These are phyloP conservation scores for Apiospora aurea DNA, from an alignment of 2,329 filamentous ascomycete genomes.

Conservation along the genomic window DNA sequence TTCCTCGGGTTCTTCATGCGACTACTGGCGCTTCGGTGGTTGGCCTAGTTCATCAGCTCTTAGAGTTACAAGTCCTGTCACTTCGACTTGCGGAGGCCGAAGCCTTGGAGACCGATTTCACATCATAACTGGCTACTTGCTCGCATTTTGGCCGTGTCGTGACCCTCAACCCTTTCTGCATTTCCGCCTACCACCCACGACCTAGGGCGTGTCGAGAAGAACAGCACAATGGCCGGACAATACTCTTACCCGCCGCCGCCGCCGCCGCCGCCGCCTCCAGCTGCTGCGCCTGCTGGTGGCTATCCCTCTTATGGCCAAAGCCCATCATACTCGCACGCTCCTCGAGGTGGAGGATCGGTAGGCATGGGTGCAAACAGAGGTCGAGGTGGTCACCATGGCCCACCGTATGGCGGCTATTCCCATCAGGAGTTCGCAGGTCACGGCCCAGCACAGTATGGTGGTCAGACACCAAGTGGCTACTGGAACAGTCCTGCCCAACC, in stretches of 20 bases:
- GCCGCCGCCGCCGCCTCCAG: slow-evolving; percentile 39
- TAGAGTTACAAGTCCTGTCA: background rate
- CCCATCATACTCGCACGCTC: slow-evolving; percentile 52
- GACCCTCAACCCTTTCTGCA: background rate
- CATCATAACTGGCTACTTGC: background rate
- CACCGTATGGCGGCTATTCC: slow-evolving; percentile 38
- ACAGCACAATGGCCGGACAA: slow-evolving; percentile 35
- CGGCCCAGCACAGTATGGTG: slow-evolving; percentile 32
- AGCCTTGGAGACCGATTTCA: background rate
- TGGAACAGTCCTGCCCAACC: slow-evolving; percentile 36
- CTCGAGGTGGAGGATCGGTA: slow-evolving; percentile 27
- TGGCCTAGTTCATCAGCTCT: background rate
- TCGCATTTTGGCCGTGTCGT: background rate
- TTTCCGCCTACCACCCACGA: background rate
- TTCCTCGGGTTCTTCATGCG: background rate
- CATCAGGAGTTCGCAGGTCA: slow-evolving; percentile 37
- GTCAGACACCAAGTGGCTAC: slow-evolving; percentile 40
- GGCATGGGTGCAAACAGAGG: slow-evolving; percentile 30
- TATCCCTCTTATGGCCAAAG: slow-evolving; percentile 44
- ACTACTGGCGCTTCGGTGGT: background rate
- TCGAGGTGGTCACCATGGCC: slow-evolving; percentile 33
- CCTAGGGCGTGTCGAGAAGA: background rate
- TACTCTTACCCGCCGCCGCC: slow-evolving; percentile 42
- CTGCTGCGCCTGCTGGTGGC: slow-evolving; percentile 33
- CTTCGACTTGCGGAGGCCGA: background rate